Percentiles rank a stretch among this genome's conserved stretches.
These are phyloP conservation scores for Scedosporium dehoogii DNA, from an alignment of 2,329 filamentous ascomycete genomes.

Conservation along the genomic window DNA sequence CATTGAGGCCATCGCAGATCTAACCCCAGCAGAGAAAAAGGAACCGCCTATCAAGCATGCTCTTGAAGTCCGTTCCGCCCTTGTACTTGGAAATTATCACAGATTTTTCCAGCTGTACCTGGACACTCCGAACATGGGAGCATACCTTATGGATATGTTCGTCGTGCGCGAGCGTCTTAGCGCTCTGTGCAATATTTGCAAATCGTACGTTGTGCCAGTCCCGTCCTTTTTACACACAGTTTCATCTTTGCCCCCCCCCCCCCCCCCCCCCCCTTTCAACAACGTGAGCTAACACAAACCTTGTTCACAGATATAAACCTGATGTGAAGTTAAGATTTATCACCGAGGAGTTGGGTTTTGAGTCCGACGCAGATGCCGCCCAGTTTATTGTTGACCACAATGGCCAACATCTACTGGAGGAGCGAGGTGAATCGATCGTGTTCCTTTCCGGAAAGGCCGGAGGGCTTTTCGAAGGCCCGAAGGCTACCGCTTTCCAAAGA, in stretches of 20 bases:
- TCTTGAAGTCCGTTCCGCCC: slow-evolving; percentile 76
- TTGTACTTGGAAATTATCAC: slow-evolving; percentile 93
- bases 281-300: slow-evolving; percentile 31
- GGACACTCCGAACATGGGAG: slow-evolving; percentile 91
- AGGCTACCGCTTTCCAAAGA: slow-evolving; percentile 64
- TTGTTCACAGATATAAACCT: slow-evolving; percentile 69
- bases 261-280: background rate
- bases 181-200: slow-evolving; percentile 86
- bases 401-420: slow-evolving; percentile 66
- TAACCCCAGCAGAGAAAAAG: slow-evolving; percentile 94
- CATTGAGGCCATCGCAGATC: slow-evolving; percentile 96
- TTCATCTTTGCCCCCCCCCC: background rate
- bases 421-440: slow-evolving; percentile 62
- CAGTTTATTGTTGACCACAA: slow-evolving; percentile 81
- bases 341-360: slow-evolving; percentile 92
- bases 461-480: slow-evolving; percentile 62
- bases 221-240: background rate
- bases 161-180: slow-evolving; percentile 85
- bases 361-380: slow-evolving; percentile 80
- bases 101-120: slow-evolving; percentile 96
- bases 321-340: slow-evolving; percentile 84
- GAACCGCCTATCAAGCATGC: slow-evolving; percentile 82
- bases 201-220: slow-evolving; percentile 59
- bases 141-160: slow-evolving; percentile 99
- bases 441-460: slow-evolving; percentile 68